A percentile compares a stretch with the other conserved stretches of the same genome.
Conservation (phyloP, 2,329 filamentous ascomycete genomes). For the Teratosphaeria pseudoeucalypti region DNA sequence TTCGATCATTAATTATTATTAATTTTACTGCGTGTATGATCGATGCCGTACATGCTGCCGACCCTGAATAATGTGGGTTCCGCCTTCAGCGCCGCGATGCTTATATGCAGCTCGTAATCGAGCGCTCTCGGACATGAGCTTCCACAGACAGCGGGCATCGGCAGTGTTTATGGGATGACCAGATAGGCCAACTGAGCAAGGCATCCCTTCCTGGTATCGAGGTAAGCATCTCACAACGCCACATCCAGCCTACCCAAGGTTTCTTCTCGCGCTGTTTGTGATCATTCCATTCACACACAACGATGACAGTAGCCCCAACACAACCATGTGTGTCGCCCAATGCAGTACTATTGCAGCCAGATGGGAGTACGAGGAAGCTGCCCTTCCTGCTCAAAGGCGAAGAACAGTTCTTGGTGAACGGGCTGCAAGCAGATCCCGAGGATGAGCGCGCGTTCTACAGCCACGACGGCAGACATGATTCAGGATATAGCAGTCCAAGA, state of each 20-base stretch:
- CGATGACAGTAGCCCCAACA: neutral
- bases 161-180: neutral
- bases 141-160: neutral
- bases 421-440: neutral
- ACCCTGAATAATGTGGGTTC: neutral
- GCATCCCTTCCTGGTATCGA: neutral
- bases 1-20: neutral
- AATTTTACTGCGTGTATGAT: neutral
- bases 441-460: neutral
- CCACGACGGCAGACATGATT: neutral
- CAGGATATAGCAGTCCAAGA: neutral
- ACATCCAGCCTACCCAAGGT: neutral
- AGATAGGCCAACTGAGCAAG: neutral
- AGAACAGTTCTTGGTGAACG: neutral
- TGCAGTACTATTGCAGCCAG: neutral
- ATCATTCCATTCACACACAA: neutral
- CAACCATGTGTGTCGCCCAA: neutral
- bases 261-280: neutral
- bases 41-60: neutral
- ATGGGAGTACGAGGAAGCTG: neutral
- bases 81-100: neutral
- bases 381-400: neutral
- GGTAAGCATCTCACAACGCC: neutral
- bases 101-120: no score
- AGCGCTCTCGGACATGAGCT: neutral